These are phyloP conservation scores for Termitomyces sp. DNA, from an alignment of 768 basidiomycete species.

Conservation along the genomic window DNA sequence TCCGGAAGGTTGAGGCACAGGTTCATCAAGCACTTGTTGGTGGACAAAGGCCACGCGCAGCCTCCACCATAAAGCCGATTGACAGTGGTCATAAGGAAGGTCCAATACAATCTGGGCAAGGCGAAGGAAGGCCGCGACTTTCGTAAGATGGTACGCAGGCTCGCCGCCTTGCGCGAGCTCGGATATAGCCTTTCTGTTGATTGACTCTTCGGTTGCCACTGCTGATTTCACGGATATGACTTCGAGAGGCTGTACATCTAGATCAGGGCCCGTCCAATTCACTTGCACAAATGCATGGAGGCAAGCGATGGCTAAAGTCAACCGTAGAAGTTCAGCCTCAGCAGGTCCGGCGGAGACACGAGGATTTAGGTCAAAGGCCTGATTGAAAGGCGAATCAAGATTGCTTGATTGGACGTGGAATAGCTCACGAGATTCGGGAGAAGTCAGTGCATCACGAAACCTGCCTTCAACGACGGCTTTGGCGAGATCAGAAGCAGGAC, in stretches of 20 bases:
- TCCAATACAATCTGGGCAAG: slow-evolving; percentile 68
- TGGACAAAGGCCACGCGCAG: slow-evolving; percentile 70
- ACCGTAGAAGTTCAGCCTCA: slow-evolving; percentile 43
- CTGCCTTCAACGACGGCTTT: slow-evolving; percentile 54
- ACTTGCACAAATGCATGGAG: slow-evolving; percentile 87
- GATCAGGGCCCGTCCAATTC: slow-evolving; percentile 95
- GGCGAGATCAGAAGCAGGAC: slow-evolving; percentile 31
- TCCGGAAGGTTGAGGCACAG: slow-evolving; percentile 51
- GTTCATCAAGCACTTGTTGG: slow-evolving; percentile 79
- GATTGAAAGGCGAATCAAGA: slow-evolving; percentile 26
- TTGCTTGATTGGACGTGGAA: slow-evolving; percentile 26
- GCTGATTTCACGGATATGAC: slow-evolving; percentile 25
- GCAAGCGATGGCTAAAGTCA: slow-evolving; percentile 71
- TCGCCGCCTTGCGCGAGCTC: slow-evolving; percentile 85
- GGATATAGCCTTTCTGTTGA: slow-evolving; percentile 64
- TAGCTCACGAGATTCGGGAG: slow-evolving; percentile 34
- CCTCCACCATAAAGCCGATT: slow-evolving; percentile 73
- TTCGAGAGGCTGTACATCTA: slow-evolving; percentile 50
- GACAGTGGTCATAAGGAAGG: slow-evolving; percentile 40
- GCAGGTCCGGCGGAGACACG: slow-evolving; percentile 16
- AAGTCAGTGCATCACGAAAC: slow-evolving; percentile 48
- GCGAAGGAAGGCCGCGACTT: slow-evolving; percentile 61
- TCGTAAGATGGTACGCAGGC: slow-evolving; percentile 90
- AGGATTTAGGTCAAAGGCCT: slow-evolving; percentile 26
- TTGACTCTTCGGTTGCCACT: slow-evolving; percentile 34